Percentiles rank a stretch among this genome's conserved stretches.
Evolutionary conservation across 2,329 filamentous ascomycete species (phyloP).

Genomic region (Amylocarpus encephaloides): DNA sequence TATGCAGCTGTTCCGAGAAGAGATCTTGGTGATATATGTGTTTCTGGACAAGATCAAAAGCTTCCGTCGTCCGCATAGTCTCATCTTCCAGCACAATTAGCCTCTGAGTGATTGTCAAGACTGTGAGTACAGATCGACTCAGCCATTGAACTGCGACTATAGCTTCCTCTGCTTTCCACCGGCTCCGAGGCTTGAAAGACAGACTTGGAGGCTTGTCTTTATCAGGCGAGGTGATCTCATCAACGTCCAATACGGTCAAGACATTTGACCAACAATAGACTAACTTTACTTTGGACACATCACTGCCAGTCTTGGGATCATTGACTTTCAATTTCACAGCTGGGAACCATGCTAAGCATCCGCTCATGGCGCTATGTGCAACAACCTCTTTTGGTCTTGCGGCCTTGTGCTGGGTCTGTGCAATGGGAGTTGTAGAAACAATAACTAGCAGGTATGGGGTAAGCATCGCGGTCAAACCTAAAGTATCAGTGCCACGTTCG

Average conservation of each 20-base stretch:
- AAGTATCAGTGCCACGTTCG: conserved; percentile 75
- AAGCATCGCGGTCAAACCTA: conserved; percentile 90
- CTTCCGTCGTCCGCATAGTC: conserved; percentile 84
- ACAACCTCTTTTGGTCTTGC: conserved; percentile 84
- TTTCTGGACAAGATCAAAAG: conserved; percentile 84
- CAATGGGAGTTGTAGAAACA: conserved; percentile 92
- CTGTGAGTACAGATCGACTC: conserved; percentile 82
- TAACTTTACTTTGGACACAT: conserved; percentile 75
- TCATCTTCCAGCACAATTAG: conserved; percentile 88
- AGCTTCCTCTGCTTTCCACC: conserved; percentile 90
- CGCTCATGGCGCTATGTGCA: conserved; percentile 86
- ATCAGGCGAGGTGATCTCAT: conserved; percentile 61
- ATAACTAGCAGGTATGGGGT: conserved; percentile 95
- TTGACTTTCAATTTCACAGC: conserved; percentile 83
- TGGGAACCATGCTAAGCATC: conserved; percentile 94
- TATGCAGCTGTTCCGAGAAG: conserved; percentile 81
- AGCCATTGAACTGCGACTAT: conserved; percentile 97
- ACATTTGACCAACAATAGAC: conserved; percentile 99
- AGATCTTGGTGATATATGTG: conserved; percentile 88
- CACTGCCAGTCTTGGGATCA: conserved; percentile 59
- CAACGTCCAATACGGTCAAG: conserved; percentile 85
- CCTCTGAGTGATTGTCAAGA: conserved; percentile 90
- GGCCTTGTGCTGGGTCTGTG: conserved; percentile 93
- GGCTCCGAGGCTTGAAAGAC: conserved; percentile 72
- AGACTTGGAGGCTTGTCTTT: conserved; percentile 73